A percentile compares a stretch with the other conserved stretches of the same genome.
Conservation (phyloP, 2,329 filamentous ascomycete genomes). For the Diplodia seriata region DNA sequence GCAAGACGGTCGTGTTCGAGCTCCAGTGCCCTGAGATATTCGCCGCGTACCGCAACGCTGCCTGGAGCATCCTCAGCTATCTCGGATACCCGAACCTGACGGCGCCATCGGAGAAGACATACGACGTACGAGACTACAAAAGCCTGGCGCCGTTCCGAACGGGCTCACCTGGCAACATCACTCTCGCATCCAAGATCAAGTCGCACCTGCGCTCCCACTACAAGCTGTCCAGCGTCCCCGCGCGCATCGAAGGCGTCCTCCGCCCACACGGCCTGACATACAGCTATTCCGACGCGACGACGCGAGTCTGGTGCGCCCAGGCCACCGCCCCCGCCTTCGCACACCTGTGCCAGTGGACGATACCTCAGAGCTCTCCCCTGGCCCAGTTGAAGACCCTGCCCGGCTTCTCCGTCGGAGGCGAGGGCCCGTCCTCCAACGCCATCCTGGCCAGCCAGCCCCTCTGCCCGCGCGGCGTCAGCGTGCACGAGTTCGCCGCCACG, state of each 20-base stretch:
- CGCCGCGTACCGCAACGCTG: slow-evolving; percentile 59
- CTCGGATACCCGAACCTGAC: slow-evolving; percentile 43
- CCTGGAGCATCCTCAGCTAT: slow-evolving; percentile 56
- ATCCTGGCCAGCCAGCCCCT: slow-evolving; percentile 58
- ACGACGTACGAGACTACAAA: slow-evolving; percentile 45
- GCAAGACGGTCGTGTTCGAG: slow-evolving; percentile 61
- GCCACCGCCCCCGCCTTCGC: slow-evolving; percentile 50
- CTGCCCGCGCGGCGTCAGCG: slow-evolving; percentile 56
- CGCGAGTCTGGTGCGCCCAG: slow-evolving; percentile 49
- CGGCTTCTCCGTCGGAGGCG: slow-evolving; percentile 41
- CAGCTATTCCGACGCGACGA: slow-evolving; percentile 55
- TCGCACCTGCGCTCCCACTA: slow-evolving; percentile 60
- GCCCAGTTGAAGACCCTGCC: slow-evolving; percentile 39
- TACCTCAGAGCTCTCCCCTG: slow-evolving; percentile 52
- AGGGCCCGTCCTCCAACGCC: slow-evolving; percentile 61
- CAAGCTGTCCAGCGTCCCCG: slow-evolving; percentile 49
- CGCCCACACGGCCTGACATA: slow-evolving; percentile 57
- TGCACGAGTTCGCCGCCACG: slow-evolving; percentile 62
- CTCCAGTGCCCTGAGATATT: slow-evolving; percentile 55
- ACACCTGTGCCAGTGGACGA: slow-evolving; percentile 52
- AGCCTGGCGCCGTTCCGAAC: slow-evolving; percentile 41
- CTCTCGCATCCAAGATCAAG: slow-evolving; percentile 56
- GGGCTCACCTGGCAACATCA: slow-evolving; percentile 38
- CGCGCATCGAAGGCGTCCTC: slow-evolving; percentile 52
- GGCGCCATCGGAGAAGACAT: slow-evolving; percentile 34